Evolutionary conservation across 2,329 filamentous ascomycete species (phyloP).

Genomic region (Trichoderma afroharzianum): DNA sequence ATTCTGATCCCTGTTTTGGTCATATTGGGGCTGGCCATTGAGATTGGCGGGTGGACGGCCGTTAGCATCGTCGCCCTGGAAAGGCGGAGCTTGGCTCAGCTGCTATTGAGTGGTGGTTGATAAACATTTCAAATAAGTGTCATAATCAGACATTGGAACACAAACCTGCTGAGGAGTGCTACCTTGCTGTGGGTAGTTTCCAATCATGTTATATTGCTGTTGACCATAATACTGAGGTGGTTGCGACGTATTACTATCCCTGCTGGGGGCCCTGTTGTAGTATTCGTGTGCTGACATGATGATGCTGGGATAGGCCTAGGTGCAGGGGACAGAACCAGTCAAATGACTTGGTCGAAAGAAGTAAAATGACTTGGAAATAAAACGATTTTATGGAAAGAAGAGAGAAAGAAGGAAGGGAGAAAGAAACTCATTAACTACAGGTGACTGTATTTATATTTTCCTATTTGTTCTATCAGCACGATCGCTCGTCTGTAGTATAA

Average conservation of each 20-base stretch:
- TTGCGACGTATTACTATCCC: not conserved
- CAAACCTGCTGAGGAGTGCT: not conserved
- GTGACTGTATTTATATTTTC: not conserved
- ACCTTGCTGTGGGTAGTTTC: not conserved
- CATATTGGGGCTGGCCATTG: not conserved
- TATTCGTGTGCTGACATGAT: not conserved
- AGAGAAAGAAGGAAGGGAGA: not conserved
- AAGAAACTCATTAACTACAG: not conserved
- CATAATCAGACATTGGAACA: not conserved
- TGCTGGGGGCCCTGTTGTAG: not conserved
- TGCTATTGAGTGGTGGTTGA: not conserved
- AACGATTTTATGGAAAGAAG: not conserved
- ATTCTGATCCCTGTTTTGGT: not conserved
- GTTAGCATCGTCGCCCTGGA: not conserved
- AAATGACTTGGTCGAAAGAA: not conserved
- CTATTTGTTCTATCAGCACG: not conserved
- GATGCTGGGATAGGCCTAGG: not conserved
- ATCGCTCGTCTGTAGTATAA: not conserved
- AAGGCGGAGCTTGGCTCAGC: not conserved
- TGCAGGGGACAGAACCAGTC: not conserved
- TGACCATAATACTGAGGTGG: not conserved
- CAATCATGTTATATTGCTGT: not conserved
- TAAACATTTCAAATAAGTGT: not conserved
- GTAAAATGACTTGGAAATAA: not conserved
- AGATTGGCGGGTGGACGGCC: not conserved